Evolutionary conservation across 2,329 filamentous ascomycete species (phyloP).

Genomic region (Fusarium heterosporum): DNA sequence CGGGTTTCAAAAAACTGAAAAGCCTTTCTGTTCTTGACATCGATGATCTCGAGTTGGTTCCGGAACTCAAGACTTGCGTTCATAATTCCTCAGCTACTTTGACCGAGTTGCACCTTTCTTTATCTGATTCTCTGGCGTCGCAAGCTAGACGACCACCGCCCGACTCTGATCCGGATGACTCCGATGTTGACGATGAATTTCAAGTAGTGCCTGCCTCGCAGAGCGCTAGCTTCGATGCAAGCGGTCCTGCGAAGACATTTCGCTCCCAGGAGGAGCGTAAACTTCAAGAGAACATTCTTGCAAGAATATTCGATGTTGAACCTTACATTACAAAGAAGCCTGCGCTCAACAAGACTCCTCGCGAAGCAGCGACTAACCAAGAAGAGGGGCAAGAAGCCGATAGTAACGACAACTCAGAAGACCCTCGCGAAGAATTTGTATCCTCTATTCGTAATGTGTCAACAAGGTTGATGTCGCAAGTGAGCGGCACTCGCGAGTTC

Average conservation of each 20-base stretch:
- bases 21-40: slow-evolving; percentile 69
- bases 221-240: slow-evolving; percentile 52
- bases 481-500: slow-evolving; percentile 54
- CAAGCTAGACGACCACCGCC: slow-evolving; percentile 53
- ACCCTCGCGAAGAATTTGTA: slow-evolving; percentile 49
- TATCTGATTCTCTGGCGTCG: slow-evolving; percentile 64
- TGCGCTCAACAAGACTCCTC: slow-evolving; percentile 44
- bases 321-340: slow-evolving; percentile 54
- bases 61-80: slow-evolving; percentile 68
- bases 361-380: slow-evolving; percentile 27
- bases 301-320: slow-evolving; percentile 65
- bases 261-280: slow-evolving; percentile 66
- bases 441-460: slow-evolving; percentile 56
- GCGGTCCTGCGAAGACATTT: slow-evolving; percentile 58
- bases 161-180: slow-evolving; percentile 60
- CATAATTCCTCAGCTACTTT: slow-evolving; percentile 66
- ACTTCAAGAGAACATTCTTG: slow-evolving; percentile 65
- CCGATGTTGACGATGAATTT: slow-evolving; percentile 68
- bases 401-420: slow-evolving; percentile 19
- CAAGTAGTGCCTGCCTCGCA: slow-evolving; percentile 56
- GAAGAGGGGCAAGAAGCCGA: slow-evolving; percentile 41
- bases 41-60: slow-evolving; percentile 66
- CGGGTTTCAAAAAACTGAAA: slow-evolving; percentile 67
- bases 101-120: slow-evolving; percentile 66
- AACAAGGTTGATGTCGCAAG: slow-evolving; percentile 56